Percentiles rank a stretch among this genome's conserved stretches.
Evolutionary conservation across 2,329 filamentous ascomycete species (phyloP).

Genomic region (Epichloe sp.): DNA sequence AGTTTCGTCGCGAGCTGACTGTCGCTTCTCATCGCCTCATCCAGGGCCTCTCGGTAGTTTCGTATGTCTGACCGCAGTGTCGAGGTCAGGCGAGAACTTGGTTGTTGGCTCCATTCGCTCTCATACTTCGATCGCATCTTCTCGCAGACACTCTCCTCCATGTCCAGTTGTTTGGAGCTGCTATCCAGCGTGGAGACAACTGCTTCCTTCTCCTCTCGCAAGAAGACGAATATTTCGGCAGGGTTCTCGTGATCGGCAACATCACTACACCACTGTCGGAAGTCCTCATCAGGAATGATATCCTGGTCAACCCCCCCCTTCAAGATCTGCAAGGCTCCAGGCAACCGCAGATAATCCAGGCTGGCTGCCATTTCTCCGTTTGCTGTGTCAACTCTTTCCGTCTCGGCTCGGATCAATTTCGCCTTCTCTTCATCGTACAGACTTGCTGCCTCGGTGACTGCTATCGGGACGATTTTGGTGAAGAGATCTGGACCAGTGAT

Average conservation of each 20-base stretch:
- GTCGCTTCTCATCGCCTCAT: conserved; percentile 81
- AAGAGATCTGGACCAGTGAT: conserved; percentile 97
- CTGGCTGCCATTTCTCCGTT: conserved; percentile 95
- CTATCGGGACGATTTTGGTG: conserved; percentile 88
- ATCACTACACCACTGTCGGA: conserved; percentile 86
- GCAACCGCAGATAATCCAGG: conserved; percentile 82
- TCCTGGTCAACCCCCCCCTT: conserved; percentile 92
- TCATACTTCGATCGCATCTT: conserved; percentile 99
- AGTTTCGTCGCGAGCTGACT: conserved; percentile 71
- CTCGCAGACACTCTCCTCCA: conserved; percentile 96
- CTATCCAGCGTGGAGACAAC: conserved; percentile 63
- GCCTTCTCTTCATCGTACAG: conserved; percentile 98
- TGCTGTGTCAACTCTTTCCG: conserved; percentile 81
- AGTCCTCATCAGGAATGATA: conserved; percentile 77
- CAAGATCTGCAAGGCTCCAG: conserved; percentile 75
- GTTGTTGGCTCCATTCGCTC: conserved; percentile 91
- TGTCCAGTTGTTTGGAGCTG: conserved; percentile 78
- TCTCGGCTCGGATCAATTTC: conserved; percentile 84
- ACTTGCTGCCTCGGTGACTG: conserved; percentile 92
- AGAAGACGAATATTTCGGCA: conserved; percentile 59
- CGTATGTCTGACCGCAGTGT: conserved; percentile 78
- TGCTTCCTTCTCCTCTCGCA: conserved; percentile 64
- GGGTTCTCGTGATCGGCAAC: conserved; percentile 78
- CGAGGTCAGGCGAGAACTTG: conserved; percentile 76
- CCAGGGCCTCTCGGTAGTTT: conserved; percentile 77